Evolutionary conservation across 1,139 yeast species (phyloP), one percentile per base, ranked within the genome.

Genomic region (Yamadazyma atlantica): DNA sequence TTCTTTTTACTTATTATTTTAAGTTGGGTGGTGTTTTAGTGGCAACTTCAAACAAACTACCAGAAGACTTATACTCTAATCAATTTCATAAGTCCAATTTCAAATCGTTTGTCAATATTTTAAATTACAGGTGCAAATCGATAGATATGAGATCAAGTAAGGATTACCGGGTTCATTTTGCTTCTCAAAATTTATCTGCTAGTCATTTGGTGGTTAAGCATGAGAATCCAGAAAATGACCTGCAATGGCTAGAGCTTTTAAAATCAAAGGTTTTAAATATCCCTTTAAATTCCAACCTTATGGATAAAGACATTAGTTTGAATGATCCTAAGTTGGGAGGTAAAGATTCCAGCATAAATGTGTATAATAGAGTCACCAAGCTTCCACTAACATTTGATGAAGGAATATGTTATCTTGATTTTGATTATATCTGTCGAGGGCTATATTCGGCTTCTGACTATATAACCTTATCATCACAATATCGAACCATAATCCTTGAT

Each of bases 1-100:
- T 81, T 8, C 58, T 83, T 33, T 81, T 83, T 57, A 79, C 84
- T 0, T 81, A 78, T 55, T 83, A 77, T 58, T 82, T 83, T 64
- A 81, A 80, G 49, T 58, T 83, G 7, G 89, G 90, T 2, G 90
- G 90, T 2, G 86, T 83, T 0, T 57, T 83, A 33, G 82, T 83
- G 21, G 87, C 89, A 1, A 83, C 88, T 1, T 80, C 87, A 1
- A 83, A 83, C 48, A 70, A 84, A 50, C 58, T 82, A 12, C 90
- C 89, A 0, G 86, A 82, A 47, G 84, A 83, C 42, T 64, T 83
- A 29, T 83, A 83, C 48, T 73, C 86, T 1, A 79, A 78, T 10
- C 80, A 77, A 37, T 82, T 82, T 53, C 76, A 79, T 45, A 78
- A 76, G 49, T 62, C 69, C 6, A 79, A 78, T 34, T 81, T 83